phyloP scores from a whole-genome alignment of 768 basidiomycete genomes.

The Coprinellus aureogranulatus region DNA sequence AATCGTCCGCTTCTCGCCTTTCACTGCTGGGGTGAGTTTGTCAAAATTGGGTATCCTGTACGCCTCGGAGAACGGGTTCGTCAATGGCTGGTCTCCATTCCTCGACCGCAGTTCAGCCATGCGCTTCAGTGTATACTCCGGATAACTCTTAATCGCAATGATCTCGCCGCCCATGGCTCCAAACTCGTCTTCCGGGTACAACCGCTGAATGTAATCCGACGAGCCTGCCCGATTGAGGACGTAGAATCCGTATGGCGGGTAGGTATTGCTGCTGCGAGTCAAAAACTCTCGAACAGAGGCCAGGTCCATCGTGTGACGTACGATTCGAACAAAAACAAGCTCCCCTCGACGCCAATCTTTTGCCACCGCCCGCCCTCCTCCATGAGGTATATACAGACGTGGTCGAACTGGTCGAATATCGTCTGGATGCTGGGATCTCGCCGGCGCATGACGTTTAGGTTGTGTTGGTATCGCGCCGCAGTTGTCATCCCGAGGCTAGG shows the following conservation, averaged over 20 bases:
- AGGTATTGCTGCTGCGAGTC: conserved; percentile 51
- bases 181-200: conserved; percentile 79
- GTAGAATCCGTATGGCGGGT: conserved; percentile 83
- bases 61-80: conserved; percentile 48
- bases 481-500: conserved; percentile 56
- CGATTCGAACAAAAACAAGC: conserved; percentile 88
- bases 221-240: conserved; percentile 80
- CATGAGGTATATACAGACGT: conserved; percentile 74
- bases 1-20: conserved; percentile 57
- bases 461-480: conserved; percentile 65
- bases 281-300: not conserved
- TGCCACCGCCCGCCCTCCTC: conserved; percentile 75
- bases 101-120: conserved; percentile 35
- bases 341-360: conserved; percentile 83
- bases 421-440: conserved; percentile 76
- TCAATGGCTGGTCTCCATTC: conserved; percentile 25
- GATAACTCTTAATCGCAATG: conserved; percentile 72
- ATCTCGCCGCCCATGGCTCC: conserved; percentile 59
- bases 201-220: conserved; percentile 71
- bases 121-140: conserved; percentile 58
- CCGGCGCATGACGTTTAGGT: conserved; percentile 76
- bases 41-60: conserved; percentile 49
- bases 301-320: conserved; percentile 31
- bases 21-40: conserved; percentile 46
- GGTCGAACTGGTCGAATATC: conserved; percentile 85